Base-by-base conservation (phyloP, 371 early-diverging fungal genomes). In the Mortierella sp. region DNA sequence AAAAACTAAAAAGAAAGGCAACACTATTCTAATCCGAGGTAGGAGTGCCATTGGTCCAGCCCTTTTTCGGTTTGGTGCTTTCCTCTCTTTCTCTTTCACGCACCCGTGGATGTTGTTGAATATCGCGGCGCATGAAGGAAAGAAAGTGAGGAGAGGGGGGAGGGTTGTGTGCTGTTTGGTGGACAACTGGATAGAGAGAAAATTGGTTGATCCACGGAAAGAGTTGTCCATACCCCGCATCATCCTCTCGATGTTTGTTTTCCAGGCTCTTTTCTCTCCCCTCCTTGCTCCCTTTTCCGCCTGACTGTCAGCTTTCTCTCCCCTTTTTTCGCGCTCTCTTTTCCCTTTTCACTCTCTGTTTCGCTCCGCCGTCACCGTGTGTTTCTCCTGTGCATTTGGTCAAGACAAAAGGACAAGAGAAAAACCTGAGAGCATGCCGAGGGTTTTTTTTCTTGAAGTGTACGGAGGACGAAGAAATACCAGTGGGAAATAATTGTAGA, bases 381-480 rank as follows among this genome's bases (percentile, higher is more conserved):
- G 64, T 64, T 37, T 37, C 64, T 37, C 64, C 9, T 64, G 37
- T 64, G 64, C 64, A 64, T 31, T 64, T 31, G 64, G 19, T 59
- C 26, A 11, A 31, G 43, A 40, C 43, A 40, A 40, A 40, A 40
- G 24, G n/a, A n/a, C n/a, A n/a, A 13, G n/a, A 26, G 24, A 26
- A 55, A n/a, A 55, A 4, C 31, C 10, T 64, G 34, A 31, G 37
- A 40, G 37, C 64, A 37, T 64, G 64, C 64, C 31, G 34, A 34
- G 21, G 31, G 37, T 5, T 31, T 53, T 53, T 57, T 31, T 59
- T 26, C 28, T 59, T 46, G 48, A 46, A 46, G 48, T 13, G 8
- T 5, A 59, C 16, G 28, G 26, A 31, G 8, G 21, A 37, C 14
- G 34, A 21, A 24, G 14, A 64, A 64, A 64, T 14, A 8, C 40